Evolutionary conservation across 225 moss, liverwort and hornwort genomes (phyloP).

Genomic region (Polytrichum commune): DNA sequence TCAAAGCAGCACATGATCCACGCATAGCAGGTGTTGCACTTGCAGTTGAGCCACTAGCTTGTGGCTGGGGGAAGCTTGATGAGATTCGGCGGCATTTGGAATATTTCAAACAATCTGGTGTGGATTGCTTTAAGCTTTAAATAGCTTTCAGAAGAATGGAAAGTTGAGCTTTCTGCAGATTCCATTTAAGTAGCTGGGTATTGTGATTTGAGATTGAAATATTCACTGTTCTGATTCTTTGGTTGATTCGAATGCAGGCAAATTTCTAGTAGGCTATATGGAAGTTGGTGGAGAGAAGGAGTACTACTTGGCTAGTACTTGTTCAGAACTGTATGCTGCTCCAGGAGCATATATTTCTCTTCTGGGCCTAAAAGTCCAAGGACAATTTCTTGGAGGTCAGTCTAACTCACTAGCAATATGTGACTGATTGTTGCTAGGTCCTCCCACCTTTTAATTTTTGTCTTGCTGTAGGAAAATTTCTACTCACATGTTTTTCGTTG

Average conservation of each 20-base stretch:
- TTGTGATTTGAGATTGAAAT: neutral
- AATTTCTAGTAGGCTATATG: constrained; percentile 75
- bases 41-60: constrained; percentile 78
- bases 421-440: no score
- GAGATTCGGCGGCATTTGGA: constrained; percentile 87
- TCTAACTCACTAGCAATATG: neutral
- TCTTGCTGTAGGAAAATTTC: no score
- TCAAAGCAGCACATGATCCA: constrained; percentile 95
- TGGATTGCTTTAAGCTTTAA: neutral
- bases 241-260: constrained; percentile 46
- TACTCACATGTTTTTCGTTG: constrained; percentile 6
- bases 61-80: constrained; percentile 97
- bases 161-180: neutral
- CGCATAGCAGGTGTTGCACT: constrained; percentile 76
- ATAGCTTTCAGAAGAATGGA: neutral
- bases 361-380: constrained; percentile 94
- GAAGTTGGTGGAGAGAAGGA: constrained; percentile 95
- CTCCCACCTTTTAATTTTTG: no score
- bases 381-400: constrained; percentile 91
- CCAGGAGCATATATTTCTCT: constrained; percentile 93
- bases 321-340: constrained; percentile 83
- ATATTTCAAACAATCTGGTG: constrained; percentile 91
- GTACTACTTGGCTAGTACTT: constrained; percentile 83
- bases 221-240: no score
- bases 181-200: constrained; percentile 4